Conservation (phyloP, 441 rosid genomes). For the Capsella rubella region DNA sequence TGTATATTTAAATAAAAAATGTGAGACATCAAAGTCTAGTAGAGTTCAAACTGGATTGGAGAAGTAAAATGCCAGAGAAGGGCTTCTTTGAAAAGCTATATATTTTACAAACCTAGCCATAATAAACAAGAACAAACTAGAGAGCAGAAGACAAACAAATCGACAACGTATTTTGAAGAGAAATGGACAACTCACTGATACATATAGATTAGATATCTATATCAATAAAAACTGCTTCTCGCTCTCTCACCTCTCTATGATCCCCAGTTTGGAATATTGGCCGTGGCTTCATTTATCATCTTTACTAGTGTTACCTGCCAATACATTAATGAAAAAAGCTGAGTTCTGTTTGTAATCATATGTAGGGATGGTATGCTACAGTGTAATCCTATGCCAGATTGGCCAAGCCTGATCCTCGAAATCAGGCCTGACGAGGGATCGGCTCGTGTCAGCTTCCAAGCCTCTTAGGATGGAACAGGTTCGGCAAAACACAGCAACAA, state of each 20-base stretch:
- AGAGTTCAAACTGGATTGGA: not conserved
- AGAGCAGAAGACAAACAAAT: conserved; percentile 1
- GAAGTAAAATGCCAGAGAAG: not conserved
- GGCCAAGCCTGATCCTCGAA: not conserved
- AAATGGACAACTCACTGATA: conserved; percentile 13
- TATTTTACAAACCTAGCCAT: conserved; percentile 33
- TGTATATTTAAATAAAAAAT: not conserved
- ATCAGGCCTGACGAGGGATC: not conserved
- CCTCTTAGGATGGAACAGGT: not conserved
- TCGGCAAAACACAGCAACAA: not conserved
- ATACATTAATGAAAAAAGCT: conserved; percentile 23
- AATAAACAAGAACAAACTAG: not conserved
- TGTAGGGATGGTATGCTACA: not conserved
- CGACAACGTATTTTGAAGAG: conserved; percentile 11
- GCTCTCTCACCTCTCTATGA: conserved; percentile 32
- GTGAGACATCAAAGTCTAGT: conserved; percentile 12
- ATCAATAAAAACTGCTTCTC: not conserved
- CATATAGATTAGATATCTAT: conserved; percentile 3
- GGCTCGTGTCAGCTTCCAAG: not conserved
- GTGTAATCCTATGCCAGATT: not conserved
- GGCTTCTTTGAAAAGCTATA: conserved; percentile 24
- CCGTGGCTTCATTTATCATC: conserved; percentile 91
- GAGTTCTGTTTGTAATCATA: conserved; percentile 16
- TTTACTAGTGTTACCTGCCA: conserved; percentile 83
- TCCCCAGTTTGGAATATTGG: conserved; percentile 82